Conservation (phyloP, 257 asterid genomes). For the Prunella vulgaris region DNA sequence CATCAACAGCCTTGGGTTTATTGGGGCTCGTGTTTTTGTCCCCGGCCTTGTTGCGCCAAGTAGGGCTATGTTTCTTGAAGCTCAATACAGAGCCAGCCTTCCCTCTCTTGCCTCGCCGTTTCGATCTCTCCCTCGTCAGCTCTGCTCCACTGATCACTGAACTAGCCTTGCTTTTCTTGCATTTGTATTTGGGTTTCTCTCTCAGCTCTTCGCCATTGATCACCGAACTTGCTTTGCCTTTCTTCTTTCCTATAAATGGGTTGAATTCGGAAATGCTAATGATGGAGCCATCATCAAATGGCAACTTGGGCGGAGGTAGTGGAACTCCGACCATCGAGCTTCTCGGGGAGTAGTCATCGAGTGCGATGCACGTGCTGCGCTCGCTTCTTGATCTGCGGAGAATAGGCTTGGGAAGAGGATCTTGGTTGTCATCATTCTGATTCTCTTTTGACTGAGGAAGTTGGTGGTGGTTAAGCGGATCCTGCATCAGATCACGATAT, state of each 20-base stretch:
- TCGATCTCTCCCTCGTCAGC: slow-evolving; percentile 33
- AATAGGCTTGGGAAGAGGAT: slow-evolving; percentile 34
- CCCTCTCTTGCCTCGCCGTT: background rate
- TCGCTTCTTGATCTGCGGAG: slow-evolving; percentile 62
- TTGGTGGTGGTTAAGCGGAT: slow-evolving; percentile 24
- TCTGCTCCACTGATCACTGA: slow-evolving; percentile 54
- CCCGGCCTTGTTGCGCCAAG: background rate
- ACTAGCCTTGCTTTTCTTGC: slow-evolving; percentile 38
- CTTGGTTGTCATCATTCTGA: background rate
- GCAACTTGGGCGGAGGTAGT: background rate
- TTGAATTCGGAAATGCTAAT: slow-evolving; percentile 43
- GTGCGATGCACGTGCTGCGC: slow-evolving; percentile 47
- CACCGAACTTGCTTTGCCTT: slow-evolving; percentile 72
- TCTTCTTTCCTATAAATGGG: slow-evolving; percentile 26
- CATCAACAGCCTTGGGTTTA: too few relatives aligned
- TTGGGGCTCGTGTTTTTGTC: background rate
- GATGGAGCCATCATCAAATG: slow-evolving; percentile 40
- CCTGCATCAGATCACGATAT: slow-evolving; percentile 44
- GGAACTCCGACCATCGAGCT: slow-evolving; percentile 40
- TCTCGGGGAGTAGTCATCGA: slow-evolving; percentile 34
- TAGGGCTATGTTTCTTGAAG: slow-evolving; percentile 5
- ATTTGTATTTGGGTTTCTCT: slow-evolving; percentile 33
- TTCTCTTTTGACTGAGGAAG: background rate
- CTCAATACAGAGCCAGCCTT: background rate
- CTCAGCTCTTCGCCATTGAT: slow-evolving; percentile 54